phyloP scores from a whole-genome alignment of 2,329 filamentous ascomycete genomes.

The Coniochaeta sp. region DNA sequence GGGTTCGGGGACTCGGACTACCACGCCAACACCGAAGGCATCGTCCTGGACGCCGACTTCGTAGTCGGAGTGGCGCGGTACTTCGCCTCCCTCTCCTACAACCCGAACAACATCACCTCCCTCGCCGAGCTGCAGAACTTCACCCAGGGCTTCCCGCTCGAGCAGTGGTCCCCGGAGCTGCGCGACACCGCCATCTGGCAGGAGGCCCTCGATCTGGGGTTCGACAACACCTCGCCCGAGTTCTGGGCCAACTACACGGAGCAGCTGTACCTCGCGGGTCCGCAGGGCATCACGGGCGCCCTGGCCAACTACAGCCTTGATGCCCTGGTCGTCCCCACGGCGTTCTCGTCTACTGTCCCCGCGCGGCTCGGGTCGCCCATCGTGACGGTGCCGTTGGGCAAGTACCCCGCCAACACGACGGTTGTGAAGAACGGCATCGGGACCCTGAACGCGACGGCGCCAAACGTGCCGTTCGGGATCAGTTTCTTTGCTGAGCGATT shows the following conservation, averaged over 20 bases:
- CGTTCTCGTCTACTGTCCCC: constrained; percentile 36
- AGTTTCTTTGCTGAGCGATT: constrained; percentile 54
- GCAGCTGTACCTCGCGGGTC: constrained; percentile 42
- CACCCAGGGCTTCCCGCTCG: constrained; percentile 41
- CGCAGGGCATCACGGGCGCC: constrained; percentile 51
- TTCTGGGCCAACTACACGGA: constrained; percentile 53
- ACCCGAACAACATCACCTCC: constrained; percentile 47
- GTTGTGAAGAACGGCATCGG: constrained; percentile 36
- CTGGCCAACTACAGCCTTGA: constrained; percentile 48
- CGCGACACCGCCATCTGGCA: constrained; percentile 53
- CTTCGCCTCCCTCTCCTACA: constrained; percentile 43
- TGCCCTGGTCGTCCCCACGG: constrained; percentile 53
- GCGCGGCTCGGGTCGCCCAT: constrained; percentile 53
- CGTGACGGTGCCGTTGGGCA: constrained; percentile 56
- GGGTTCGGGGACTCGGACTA: constrained; percentile 26
- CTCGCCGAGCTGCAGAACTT: constrained; percentile 45
- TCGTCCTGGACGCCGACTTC: constrained; percentile 51
- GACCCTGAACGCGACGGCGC: constrained; percentile 43
- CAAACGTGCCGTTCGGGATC: constrained; percentile 46
- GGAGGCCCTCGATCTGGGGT: constrained; percentile 38
- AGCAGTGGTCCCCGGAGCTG: constrained; percentile 43
- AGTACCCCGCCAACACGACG: constrained; percentile 40
- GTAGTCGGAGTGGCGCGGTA: constrained; percentile 45
- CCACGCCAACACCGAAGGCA: constrained; percentile 19
- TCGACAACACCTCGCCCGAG: constrained; percentile 43